Evolutionary conservation across 805 yeast genomes (phyloP).

Genomic region (Zygosaccharomyces bailii): DNA sequence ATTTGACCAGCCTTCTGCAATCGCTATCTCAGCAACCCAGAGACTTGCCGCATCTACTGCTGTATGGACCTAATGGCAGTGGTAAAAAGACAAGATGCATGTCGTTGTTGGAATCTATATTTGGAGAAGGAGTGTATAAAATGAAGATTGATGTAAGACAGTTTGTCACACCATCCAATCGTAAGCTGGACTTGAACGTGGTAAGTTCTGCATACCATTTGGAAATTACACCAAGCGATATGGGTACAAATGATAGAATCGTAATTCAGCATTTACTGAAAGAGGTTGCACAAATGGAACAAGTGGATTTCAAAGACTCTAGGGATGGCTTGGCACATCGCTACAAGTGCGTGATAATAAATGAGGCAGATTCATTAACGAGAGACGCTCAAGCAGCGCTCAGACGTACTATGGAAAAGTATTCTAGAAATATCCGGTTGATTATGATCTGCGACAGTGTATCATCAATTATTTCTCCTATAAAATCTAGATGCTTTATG

Average conservation of each 20-base stretch:
- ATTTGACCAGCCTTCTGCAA: conserved; percentile 58
- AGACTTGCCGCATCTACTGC: conserved; percentile 88
- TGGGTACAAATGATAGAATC: conserved; percentile 93
- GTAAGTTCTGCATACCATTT: conserved; percentile 88
- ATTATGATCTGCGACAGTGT: conserved; percentile 85
- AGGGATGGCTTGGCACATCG: conserved; percentile 45
- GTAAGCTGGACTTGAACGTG: conserved; percentile 86
- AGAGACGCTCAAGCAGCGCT: conserved; percentile 95
- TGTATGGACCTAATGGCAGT: conserved; percentile 95
- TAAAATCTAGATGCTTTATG: conserved; percentile 84
- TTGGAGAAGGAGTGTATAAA: conserved; percentile 77
- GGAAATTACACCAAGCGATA: conserved; percentile 94
- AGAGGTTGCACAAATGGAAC: conserved; percentile 93
- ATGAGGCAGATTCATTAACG: conserved; percentile 85
- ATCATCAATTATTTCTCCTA: conserved; percentile 89
- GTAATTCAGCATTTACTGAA: conserved; percentile 92
- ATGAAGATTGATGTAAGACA: conserved; percentile 87
- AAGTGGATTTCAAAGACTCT: conserved; percentile 69
- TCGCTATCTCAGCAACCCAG: conserved; percentile 40
- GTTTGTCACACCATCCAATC: conserved; percentile 66
- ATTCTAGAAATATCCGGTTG: conserved; percentile 80
- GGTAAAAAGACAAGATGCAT: conserved; percentile 94
- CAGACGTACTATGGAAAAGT: conserved; percentile 94
- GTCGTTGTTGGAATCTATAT: conserved; percentile 72
- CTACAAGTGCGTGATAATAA: conserved; percentile 78